Evolutionary conservation across 2,329 filamentous ascomycete species (phyloP).

Genomic region (Shiraia bambusicola): DNA sequence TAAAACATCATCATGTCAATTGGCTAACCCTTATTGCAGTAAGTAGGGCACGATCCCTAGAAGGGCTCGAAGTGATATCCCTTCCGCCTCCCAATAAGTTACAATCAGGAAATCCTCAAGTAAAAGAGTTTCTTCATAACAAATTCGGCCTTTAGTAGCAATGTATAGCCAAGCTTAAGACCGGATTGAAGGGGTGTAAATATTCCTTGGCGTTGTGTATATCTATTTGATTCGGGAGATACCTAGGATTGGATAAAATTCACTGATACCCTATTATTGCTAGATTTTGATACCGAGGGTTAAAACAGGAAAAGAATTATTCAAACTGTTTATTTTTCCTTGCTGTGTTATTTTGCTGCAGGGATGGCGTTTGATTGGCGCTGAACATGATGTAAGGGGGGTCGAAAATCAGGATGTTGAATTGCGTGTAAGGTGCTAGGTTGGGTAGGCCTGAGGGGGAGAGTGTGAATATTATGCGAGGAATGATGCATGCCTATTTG

Average conservation of each 20-base stretch:
- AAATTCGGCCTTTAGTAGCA: conserved; percentile 3
- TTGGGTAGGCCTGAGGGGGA: conserved; percentile 53
- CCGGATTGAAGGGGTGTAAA: too few relatives aligned
- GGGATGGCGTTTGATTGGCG: conserved; percentile 55
- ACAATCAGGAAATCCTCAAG: conserved; percentile 34
- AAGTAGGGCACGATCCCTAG: conserved; percentile 55
- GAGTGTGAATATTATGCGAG: conserved; percentile 60
- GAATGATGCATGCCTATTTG: conserved; percentile 57
- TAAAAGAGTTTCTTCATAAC: conserved; percentile 36
- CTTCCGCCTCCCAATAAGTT: conserved; percentile 25
- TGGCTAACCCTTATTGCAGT: conserved; percentile 35
- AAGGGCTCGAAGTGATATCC: conserved; percentile 49
- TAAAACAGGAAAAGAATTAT: too few relatives aligned
- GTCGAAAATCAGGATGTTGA: conserved; percentile 65
- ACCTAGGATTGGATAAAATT: too few relatives aligned
- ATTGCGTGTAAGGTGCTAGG: conserved; percentile 62
- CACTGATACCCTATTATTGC: too few relatives aligned
- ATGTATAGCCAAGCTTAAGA: background rate
- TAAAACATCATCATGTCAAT: background rate
- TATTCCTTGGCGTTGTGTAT: too few relatives aligned
- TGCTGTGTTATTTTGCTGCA: conserved; percentile 58
- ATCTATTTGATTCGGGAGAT: too few relatives aligned
- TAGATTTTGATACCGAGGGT: too few relatives aligned
- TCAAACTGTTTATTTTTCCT: too few relatives aligned
- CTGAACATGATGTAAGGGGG: conserved; percentile 65